Conservation (phyloP, 208 protist genomes). For the Trypanosoma lewisi region DNA sequence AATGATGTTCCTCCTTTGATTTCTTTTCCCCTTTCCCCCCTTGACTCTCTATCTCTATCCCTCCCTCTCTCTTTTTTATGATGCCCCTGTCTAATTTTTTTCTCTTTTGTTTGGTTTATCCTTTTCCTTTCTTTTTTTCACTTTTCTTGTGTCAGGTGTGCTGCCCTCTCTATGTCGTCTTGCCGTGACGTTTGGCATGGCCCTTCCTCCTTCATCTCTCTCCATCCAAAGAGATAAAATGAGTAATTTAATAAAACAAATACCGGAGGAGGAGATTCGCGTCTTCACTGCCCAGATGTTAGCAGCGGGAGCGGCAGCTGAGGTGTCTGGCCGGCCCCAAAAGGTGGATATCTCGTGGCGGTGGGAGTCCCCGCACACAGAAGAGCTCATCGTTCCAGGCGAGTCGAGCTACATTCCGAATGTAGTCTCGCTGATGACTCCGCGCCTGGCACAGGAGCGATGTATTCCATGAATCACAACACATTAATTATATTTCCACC, state of each 20-base stretch:
- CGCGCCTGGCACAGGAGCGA: conserved; percentile 7
- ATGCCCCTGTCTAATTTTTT: not conserved
- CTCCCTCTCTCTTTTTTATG: conserved; percentile 1
- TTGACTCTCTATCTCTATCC: not conserved
- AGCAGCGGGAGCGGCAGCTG: conserved; percentile 2
- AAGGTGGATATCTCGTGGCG: conserved; percentile 8
- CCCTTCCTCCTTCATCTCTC: too few relatives aligned
- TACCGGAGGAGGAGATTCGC: too few relatives aligned
- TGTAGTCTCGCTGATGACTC: conserved; percentile 11
- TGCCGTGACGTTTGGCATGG: too few relatives aligned
- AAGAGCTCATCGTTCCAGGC: conserved; percentile 1
- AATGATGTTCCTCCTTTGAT: conserved; percentile 4
- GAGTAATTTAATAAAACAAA: too few relatives aligned
- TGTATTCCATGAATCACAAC: not conserved
- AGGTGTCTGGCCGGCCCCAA: too few relatives aligned
- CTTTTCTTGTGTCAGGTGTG: not conserved
- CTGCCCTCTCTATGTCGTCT: too few relatives aligned
- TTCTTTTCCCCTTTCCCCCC: not conserved
- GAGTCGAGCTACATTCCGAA: conserved; percentile 22
- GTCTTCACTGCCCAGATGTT: too few relatives aligned
- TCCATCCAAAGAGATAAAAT: too few relatives aligned
- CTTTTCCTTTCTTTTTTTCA: not conserved
- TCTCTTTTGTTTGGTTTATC: not conserved
- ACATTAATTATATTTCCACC: not conserved
- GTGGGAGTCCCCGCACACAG: too few relatives aligned